Percentiles rank a stretch among this genome's conserved stretches.
Conservation (phyloP, 805 yeast species). For the Middelhovenomyces tepae region DNA sequence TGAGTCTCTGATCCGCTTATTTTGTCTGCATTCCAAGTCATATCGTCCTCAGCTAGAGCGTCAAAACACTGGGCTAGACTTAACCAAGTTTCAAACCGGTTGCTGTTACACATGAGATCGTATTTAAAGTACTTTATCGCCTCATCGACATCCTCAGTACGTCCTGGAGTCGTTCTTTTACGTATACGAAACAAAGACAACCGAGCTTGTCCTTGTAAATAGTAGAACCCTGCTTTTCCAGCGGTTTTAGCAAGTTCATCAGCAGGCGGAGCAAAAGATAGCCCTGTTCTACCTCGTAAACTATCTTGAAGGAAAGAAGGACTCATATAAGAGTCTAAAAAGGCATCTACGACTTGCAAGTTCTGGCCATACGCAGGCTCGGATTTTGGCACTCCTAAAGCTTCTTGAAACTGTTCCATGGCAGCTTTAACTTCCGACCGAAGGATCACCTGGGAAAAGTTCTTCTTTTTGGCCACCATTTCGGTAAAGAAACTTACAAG, state of each 20-base stretch:
- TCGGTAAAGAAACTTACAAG: conserved; percentile 45
- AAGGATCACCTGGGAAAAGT: conserved; percentile 50
- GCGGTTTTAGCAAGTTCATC: conserved; percentile 30
- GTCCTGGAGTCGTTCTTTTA: conserved; percentile 68
- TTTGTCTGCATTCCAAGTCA: conserved; percentile 88
- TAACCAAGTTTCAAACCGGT: conserved; percentile 79
- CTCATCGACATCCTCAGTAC: conserved; percentile 71
- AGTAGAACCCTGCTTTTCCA: conserved; percentile 52
- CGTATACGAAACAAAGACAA: conserved; percentile 62
- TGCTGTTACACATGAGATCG: conserved; percentile 60
- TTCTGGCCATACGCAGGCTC: conserved; percentile 26
- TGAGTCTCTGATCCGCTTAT: conserved; percentile 55
- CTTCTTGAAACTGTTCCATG: conserved; percentile 62
- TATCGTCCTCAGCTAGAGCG: conserved; percentile 73
- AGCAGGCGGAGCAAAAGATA: conserved; percentile 13
- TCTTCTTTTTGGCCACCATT: conserved; percentile 44
- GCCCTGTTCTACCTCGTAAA: conserved; percentile 16
- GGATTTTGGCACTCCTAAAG: conserved; percentile 52
- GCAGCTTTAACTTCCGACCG: conserved; percentile 65
- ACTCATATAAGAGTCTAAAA: conserved; percentile 27
- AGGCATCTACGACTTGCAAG: conserved; percentile 37
- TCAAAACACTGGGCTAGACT: conserved; percentile 74
- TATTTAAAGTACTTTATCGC: conserved; percentile 56
- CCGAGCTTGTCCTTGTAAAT: conserved; percentile 56
- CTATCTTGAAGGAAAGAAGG: conserved; percentile 15